Percentiles rank a stretch among this genome's conserved stretches.
Evolutionary conservation across 805 yeast species (phyloP).

Genomic region (Candida maesae): DNA sequence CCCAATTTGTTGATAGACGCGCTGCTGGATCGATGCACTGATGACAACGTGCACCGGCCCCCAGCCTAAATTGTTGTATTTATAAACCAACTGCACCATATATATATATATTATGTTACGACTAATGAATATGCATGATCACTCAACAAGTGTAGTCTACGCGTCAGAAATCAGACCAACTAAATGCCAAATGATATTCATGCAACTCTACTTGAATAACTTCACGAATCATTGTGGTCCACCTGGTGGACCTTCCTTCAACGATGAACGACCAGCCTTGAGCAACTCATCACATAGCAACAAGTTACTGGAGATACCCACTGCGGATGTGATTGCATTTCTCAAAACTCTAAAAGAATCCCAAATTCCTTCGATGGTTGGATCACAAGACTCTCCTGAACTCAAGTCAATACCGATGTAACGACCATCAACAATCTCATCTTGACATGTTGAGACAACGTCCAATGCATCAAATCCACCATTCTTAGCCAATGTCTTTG

Average conservation of each 20-base stretch:
- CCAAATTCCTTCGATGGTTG: conserved; percentile 92
- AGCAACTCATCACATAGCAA: conserved; percentile 92
- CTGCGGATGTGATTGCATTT: conserved; percentile 88
- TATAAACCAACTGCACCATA: no score
- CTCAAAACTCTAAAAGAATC: conserved; percentile 93
- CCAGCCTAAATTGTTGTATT: no score
- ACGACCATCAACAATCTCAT: conserved; percentile 75
- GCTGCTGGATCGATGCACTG: no score
- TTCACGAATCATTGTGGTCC: conserved; percentile 18
- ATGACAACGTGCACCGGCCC: no score
- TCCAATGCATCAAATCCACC: conserved; percentile 94
- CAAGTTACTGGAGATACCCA: conserved; percentile 90
- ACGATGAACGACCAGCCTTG: conserved; percentile 93
- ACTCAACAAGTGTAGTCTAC: no score
- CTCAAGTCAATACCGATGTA: conserved; percentile 87
- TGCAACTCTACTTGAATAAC: no score
- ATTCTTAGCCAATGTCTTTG: conserved; percentile 87
- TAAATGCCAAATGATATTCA: no score
- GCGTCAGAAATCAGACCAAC: no score
- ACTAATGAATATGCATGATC: no score
- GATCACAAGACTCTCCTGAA: conserved; percentile 95
- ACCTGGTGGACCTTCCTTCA: conserved; percentile 52
- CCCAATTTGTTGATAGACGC: neutral
- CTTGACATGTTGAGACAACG: conserved; percentile 84
- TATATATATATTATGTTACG: no score